These are phyloP conservation scores for Chaetomiaceae sp. DNA, from an alignment of 2,329 filamentous ascomycete genomes.

Conservation along the genomic window DNA sequence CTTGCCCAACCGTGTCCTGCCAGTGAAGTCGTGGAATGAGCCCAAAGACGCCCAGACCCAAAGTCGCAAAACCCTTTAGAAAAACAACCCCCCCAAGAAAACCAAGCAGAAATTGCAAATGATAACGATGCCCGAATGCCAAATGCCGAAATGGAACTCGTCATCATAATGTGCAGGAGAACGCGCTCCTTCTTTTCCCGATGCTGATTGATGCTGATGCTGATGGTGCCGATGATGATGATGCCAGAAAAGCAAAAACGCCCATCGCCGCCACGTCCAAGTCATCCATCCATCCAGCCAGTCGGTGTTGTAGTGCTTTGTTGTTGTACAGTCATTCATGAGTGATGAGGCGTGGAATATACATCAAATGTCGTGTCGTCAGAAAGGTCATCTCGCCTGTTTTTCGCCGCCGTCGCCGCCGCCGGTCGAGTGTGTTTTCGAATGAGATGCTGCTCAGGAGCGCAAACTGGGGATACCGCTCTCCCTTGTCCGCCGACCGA, in stretches of 20 bases:
- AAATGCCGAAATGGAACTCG: no score
- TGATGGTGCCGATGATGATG: background rate
- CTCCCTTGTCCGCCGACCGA: slow-evolving; percentile 25
- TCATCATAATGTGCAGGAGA: no score
- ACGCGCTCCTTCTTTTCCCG: no score
- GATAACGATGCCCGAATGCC: no score
- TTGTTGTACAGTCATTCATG: no score
- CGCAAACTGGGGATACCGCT: slow-evolving; percentile 7
- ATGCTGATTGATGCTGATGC: background rate
- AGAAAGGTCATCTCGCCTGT: no score
- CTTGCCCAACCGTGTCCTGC: background rate
- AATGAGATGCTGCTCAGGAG: background rate
- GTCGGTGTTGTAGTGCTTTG: no score
- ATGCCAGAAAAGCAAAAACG: background rate
- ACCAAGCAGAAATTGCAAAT: background rate
- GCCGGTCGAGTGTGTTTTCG: background rate
- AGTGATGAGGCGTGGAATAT: background rate
- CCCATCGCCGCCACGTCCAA: background rate
- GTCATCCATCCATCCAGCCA: no score
- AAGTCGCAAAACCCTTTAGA: no score
- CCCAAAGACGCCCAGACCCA: background rate
- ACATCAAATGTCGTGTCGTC: no score
- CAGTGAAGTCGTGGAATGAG: background rate
- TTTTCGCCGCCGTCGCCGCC: background rate
- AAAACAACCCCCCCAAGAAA: background rate